Evolutionary conservation across 2,329 filamentous ascomycete species (phyloP), one percentile per base, ranked within the genome.

Genomic region (Triangularia setosa): DNA sequence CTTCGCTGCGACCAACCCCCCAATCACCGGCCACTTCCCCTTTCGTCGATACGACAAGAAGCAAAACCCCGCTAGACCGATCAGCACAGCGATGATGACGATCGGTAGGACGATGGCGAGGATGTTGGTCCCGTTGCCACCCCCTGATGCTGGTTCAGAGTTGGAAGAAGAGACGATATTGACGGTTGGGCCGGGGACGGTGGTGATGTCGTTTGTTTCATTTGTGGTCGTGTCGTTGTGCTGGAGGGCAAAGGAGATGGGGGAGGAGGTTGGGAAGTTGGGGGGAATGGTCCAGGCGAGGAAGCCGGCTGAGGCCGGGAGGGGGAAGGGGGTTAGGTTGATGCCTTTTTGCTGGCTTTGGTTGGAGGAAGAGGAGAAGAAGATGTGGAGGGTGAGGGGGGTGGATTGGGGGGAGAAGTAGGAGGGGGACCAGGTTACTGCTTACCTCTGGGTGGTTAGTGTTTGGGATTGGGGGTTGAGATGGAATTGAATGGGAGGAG

Each of bases 341-440:
- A 21, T 48, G 57, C 44, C 9, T 35, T 40, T 12, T 40, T 40
- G 30, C 30, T 21, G 54, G 35, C 16, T 40, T 11, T n/a, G n/a
- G 35, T 61, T 8, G 30, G 55, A 14, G 58, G 54, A 23, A 40
- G 21, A 62, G 48, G 56, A 21, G 44, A 67, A 67, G 25, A 70
- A 57, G 54, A 76, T 30, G 7, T 65, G 44, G 44, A 74, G 53
- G 6, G 61, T 64, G 1, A 66, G 64, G 58, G 64, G 23, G n/a
- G 24, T n/a, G 3, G 58, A 53, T 61, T 55, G 52, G 18, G 67
- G 63, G 44, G 69, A 60, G 62, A 77, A 75, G 61, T 67, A 69
- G 6, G 54, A 40, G 0, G 69, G 65, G 16, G 73, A 70, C 75
- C 76, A 76, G 18, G 75, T 76, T 55, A 78, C 75, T 77, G 59